These are phyloP conservation scores for Phalaenopsis hybrid DNA, from an alignment of 116 monocot species.

Conservation along the genomic window DNA sequence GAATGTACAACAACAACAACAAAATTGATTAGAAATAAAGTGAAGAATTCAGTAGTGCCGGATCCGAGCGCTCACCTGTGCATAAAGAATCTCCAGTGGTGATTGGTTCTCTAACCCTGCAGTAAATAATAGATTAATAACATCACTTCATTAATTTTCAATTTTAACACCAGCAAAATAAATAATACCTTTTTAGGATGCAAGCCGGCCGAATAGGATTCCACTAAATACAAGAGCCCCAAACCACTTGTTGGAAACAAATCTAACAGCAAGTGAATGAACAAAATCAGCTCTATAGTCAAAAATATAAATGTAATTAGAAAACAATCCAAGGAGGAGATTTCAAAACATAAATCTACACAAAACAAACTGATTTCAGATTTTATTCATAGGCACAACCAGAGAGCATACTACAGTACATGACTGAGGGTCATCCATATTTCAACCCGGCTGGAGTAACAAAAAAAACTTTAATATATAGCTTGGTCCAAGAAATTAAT, in stretches of 20 bases:
- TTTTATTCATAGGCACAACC: too few relatives aligned
- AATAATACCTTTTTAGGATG: slow-evolving; percentile 29
- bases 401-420: too few relatives aligned
- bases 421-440: too few relatives aligned
- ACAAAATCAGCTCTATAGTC: not conserved
- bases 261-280: slow-evolving; percentile 34
- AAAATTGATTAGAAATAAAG: too few relatives aligned
- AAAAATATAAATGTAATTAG: not conserved
- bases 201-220: slow-evolving; percentile 66
- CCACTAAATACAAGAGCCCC: slow-evolving; percentile 82
- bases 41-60: too few relatives aligned
- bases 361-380: not conserved
- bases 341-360: not conserved
- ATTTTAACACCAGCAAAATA: not conserved
- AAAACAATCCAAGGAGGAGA: not conserved
- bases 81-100: not conserved
- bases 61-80: not conserved
- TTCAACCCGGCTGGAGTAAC: too few relatives aligned
- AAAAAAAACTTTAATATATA: too few relatives aligned
- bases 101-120: not conserved
- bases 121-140: not conserved
- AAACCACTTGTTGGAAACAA: slow-evolving; percentile 94
- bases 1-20: too few relatives aligned
- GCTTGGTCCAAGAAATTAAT: too few relatives aligned
- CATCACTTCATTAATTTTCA: not conserved